Conservation (phyloP, 2,329 filamentous ascomycete genomes). For the Paecilomyces fulvus region DNA sequence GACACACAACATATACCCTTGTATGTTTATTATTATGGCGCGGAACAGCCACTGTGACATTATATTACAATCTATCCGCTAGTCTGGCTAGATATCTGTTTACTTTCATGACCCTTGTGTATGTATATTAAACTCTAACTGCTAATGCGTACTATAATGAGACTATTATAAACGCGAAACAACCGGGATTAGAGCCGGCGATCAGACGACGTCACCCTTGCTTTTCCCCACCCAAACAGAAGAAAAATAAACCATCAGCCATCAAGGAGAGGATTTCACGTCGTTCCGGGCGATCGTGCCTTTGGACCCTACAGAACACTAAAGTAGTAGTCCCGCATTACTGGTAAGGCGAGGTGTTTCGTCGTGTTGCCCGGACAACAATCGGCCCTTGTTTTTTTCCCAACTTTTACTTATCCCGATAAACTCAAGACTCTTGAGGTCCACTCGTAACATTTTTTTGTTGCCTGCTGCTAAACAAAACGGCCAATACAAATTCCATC, state of each 20-base stretch:
- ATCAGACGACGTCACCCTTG: not conserved
- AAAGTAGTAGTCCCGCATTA: constrained; percentile 1
- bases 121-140: not conserved
- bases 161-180: not conserved
- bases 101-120: not conserved
- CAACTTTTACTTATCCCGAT: constrained; percentile 1
- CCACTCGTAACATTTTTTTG: constrained; percentile 10
- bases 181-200: not conserved
- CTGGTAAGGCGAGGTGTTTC: not conserved
- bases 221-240: not conserved
- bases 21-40: not conserved
- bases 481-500: not conserved
- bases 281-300: not conserved
- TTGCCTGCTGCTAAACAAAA: constrained; percentile 7
- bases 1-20: not conserved
- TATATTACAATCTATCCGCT: not conserved
- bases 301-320: not conserved
- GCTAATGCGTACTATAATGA: not conserved
- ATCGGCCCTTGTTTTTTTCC: constrained; percentile 17
- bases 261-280: not conserved
- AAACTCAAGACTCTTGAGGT: not conserved
- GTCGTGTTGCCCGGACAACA: constrained; percentile 32
- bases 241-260: not conserved
- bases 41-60: not conserved
- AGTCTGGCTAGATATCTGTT: not conserved